Base-by-base conservation (phyloP, 2,329 filamentous ascomycete species). In the Coniella vitis region DNA sequence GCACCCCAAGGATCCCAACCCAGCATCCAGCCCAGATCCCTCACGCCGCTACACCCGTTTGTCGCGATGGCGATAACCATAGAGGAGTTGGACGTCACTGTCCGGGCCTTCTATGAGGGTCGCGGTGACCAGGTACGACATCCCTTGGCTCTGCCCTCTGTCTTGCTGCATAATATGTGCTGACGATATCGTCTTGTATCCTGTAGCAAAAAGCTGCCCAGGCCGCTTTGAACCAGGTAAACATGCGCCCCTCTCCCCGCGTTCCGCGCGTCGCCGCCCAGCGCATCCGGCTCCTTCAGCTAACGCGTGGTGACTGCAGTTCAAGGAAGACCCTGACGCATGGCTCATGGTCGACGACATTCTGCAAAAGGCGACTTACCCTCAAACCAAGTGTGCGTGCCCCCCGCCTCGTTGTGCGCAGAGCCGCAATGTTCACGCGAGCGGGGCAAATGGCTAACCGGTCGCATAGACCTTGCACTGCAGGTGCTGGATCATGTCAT, bases 311-410 rank as follows among this genome's bases (percentile, higher is more conserved):
- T 55, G 17, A 47, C 55, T 53, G 38, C 55, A 97, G 88, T 98
- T 98, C 79, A 97, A 97, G 70, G 93, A 97, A 74, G 95, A 97
- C 63, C 90, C 91, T 51, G 93, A 98, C 73, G 86, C 93, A 52
- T 98, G 93, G 93, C 80, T 97, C 57, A 81, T 96, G 66, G 93
- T 97, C 61, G 93, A 96, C 67, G 90, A 95, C 72, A 95, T 98
- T 63, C 80, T 98, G 55, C 86, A 91, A 69, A 87, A 95, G 68
- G 87, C 93, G 56, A 85, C 85, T 66, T 95, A 96, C 66, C 83
- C 89, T 47, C 90, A 97, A 70, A 98, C 93, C 54, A 98, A 98
- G 75, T 98, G 89, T 90, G 73, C 63, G 84, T 74, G 59, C 40
- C 53, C 50, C 32, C 39, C 25, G 38, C 38, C 21, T 17, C 17